Conservation (phyloP, 1,284 basidiomycete species). For the Apiotrichum siamense region DNA sequence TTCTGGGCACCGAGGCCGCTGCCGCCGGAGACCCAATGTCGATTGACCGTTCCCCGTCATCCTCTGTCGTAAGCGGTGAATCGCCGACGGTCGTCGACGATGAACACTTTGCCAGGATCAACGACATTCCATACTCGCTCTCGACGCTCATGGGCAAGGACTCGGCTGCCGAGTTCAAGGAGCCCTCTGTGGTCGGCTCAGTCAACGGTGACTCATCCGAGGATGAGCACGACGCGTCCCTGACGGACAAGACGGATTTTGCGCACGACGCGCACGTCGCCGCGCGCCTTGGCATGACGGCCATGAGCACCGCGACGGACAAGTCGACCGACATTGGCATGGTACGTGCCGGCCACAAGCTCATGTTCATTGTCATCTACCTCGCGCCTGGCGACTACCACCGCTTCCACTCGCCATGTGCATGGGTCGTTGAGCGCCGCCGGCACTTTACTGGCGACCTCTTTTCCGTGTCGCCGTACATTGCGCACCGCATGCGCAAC, state of each 20-base stretch:
- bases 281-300: constrained; percentile 39
- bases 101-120: constrained; percentile 88
- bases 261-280: constrained; percentile 58
- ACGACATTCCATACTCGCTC: constrained; percentile 92
- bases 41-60: constrained; percentile 16
- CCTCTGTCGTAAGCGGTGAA: constrained; percentile 47
- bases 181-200: no score
- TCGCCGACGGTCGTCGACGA: constrained; percentile 50
- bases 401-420: constrained; percentile 89
- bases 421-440: constrained; percentile 94
- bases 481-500: constrained; percentile 85
- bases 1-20: constrained; percentile 60
- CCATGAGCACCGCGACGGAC: constrained; percentile 52
- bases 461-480: constrained; percentile 94
- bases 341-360: constrained; percentile 59
- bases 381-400: constrained; percentile 98
- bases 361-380: constrained; percentile 94
- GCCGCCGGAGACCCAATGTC: constrained; percentile 20
- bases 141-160: constrained; percentile 64
- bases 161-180: constrained; percentile 19
- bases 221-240: constrained; percentile 37
- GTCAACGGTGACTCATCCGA: constrained; percentile 7
- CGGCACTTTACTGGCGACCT: constrained; percentile 95
- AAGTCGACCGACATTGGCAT: constrained; percentile 48
- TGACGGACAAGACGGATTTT: constrained; percentile 46